These are phyloP conservation scores for Podospora tetraspora DNA, from an alignment of 495 filamentous ascomycete genomes.

Conservation along the genomic window DNA sequence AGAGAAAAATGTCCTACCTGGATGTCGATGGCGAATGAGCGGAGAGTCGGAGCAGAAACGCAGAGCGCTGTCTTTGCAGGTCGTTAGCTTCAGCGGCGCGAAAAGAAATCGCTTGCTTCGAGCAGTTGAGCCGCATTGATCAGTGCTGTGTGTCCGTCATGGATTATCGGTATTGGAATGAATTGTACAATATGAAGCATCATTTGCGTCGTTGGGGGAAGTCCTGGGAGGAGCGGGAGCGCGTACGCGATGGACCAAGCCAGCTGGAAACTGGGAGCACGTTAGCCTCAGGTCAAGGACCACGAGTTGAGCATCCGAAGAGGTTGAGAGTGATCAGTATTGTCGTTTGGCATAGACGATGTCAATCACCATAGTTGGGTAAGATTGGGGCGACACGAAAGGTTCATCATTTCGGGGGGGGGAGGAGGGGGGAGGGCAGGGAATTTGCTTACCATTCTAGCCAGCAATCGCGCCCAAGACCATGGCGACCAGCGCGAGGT, in stretches of 20 bases:
- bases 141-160: conserved; percentile 34
- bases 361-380: conserved; percentile 79
- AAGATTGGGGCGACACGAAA: conserved; percentile 87
- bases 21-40: not conserved
- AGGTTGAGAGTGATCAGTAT: conserved; percentile 51
- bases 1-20: conserved; percentile 27
- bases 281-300: conserved; percentile 17
- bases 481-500: not conserved
- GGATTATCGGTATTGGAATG: conserved; percentile 57
- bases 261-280: conserved; percentile 15
- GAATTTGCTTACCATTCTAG: conserved; percentile 28
- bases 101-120: not conserved
- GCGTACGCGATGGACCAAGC: not conserved
- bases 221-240: not conserved
- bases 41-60: not conserved
- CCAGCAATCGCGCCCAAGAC: not conserved
- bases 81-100: conserved; percentile 3
- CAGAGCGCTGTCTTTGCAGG: not conserved
- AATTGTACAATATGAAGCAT: conserved; percentile 55
- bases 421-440: conserved; percentile 7
- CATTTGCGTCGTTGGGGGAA: not conserved
- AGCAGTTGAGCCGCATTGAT: conserved; percentile 36
- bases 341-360: conserved; percentile 87
- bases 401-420: conserved; percentile 64
- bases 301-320: conserved; percentile 5